Base-by-base conservation (phyloP, 2,329 filamentous ascomycete species). In the Chrysosporium keratinophilum region DNA sequence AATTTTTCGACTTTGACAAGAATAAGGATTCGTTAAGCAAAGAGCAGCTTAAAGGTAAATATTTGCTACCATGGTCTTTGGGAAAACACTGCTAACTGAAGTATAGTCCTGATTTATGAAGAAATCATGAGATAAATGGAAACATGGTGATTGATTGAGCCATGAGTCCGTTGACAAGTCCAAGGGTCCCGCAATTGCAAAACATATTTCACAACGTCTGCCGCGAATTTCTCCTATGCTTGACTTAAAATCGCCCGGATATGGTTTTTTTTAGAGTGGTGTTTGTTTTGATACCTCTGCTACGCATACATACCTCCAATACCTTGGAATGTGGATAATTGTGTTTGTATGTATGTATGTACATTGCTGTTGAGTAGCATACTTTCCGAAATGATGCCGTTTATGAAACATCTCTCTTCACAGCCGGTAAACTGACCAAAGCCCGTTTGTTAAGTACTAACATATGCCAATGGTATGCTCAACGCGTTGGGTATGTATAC, bases 1-100 rank as follows among this genome's bases (percentile, higher is more conserved):
- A 95, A 70, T 98, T 98, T 78, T 98, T 98, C 70, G 93, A 98
- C 73, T 98, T 98, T 71, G 93, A 98, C 74, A 96, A 96, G 80
- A 95, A 97, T 79, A 98, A 98, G 82, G 93, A 98, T 71, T 93
- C 85, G 65, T 75, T 98, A 67, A 96, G 87, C 77, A 98, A 98
- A 76, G 93, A 98, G 75, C 89, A 98, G 74, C 74, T 98, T 71
- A 97, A 97, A 78, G 80, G 93, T 84, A 68, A 66, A 76, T 48
- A 34, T 4, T 9, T 7, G n/a, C 44, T 34, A 17, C 37, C 11
- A 44, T 42, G 14, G 14, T 28, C 11, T 7, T 37, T 34, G 57
- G 23, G 23, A 28, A n/a, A 54, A 57, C 50, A 6, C 19, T 37
- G 23, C 37, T 44, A 40, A 53, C 49, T 53, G 52, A 11, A 52